Conservation (phyloP, 2,329 filamentous ascomycete species). For the Xylaria sp. region DNA sequence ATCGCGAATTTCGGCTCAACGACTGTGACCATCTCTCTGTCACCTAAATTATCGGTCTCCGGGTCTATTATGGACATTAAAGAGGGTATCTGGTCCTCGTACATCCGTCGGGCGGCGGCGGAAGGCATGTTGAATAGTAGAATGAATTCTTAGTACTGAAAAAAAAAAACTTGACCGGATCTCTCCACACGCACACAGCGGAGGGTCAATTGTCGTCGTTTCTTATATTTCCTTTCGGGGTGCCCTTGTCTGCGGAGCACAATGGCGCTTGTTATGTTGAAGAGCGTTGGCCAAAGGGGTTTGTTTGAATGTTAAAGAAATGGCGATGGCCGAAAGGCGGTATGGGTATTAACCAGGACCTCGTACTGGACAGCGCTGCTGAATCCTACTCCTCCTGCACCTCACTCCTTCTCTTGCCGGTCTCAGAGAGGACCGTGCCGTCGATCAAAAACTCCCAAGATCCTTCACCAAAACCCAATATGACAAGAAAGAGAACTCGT, state of each 20-base stretch:
- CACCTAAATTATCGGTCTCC: constrained; percentile 65
- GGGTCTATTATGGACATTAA: constrained; percentile 81
- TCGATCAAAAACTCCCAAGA: constrained; percentile 18
- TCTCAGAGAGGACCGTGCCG: constrained; percentile 30
- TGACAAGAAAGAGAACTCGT: constrained; percentile 23
- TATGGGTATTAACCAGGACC: constrained; percentile 39
- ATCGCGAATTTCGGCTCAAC: constrained; percentile 64
- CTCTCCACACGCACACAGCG: constrained; percentile 8
- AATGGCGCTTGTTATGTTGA: constrained; percentile 18
- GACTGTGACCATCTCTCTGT: constrained; percentile 63
- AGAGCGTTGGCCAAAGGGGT: constrained; percentile 25
- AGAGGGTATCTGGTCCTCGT: constrained; percentile 77
- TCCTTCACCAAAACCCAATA: constrained; percentile 17
- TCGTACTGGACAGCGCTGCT: constrained; percentile 62
- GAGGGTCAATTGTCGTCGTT: constrained; percentile 7
- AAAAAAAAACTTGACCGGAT: constrained; percentile 9
- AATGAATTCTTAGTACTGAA: constrained; percentile 3
- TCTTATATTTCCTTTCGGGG: constrained; percentile 5
- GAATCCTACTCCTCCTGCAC: constrained; percentile 56
- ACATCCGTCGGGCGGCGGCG: constrained; percentile 68
- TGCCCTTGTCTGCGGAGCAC: constrained; percentile 6
- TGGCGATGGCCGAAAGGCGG: constrained; percentile 39
- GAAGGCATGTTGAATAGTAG: constrained; percentile 65
- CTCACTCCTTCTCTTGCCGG: constrained; percentile 42
- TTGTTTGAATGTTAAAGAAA: constrained; percentile 43